Percentiles rank a stretch among this genome's conserved stretches.
phyloP scores from a whole-genome alignment of 2,329 filamentous ascomycete species.

The Cercospora nicotianae region DNA sequence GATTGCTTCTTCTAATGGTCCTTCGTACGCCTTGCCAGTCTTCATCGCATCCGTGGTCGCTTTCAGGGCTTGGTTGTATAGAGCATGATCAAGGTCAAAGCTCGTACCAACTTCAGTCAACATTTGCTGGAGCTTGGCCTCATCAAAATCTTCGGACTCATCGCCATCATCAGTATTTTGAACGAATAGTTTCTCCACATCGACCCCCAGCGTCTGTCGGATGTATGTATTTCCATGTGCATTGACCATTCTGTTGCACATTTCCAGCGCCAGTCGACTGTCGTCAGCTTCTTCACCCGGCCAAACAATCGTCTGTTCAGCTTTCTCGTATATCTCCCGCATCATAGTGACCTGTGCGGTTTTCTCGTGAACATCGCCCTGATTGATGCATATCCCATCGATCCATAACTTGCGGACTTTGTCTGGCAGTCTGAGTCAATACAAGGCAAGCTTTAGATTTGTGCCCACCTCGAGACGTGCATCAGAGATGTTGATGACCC shows the following conservation, averaged over 20 bases:
- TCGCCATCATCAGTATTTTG: neutral
- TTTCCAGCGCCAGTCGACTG: neutral
- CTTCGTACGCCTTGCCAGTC: neutral
- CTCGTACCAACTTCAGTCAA: neutral
- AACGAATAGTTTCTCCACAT: neutral
- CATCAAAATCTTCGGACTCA: neutral
- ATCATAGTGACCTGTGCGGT: constrained; percentile 15
- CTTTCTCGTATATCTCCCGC: constrained; percentile 13
- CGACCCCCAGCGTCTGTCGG: neutral
- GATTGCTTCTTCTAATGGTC: neutral
- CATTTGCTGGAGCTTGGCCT: neutral
- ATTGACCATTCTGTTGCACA: constrained; percentile 2
- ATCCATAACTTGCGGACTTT: constrained; percentile 8
- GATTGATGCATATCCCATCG: constrained; percentile 23
- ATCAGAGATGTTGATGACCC: constrained; percentile 4
- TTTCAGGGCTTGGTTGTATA: neutral
- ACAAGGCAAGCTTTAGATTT: constrained; percentile 10
- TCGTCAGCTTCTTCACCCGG: constrained; percentile 6
- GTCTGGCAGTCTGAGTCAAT: neutral
- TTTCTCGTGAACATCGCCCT: constrained; percentile 13
- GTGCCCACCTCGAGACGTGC: constrained; percentile 3
- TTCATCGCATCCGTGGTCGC: neutral
- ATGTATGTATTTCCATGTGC: constrained; percentile 8
- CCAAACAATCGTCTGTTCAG: constrained; percentile 12
- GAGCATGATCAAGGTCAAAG: constrained; percentile 8